Base-by-base conservation (phyloP, 1,284 basidiomycete genomes). In the Ustilago xerochloae region DNA sequence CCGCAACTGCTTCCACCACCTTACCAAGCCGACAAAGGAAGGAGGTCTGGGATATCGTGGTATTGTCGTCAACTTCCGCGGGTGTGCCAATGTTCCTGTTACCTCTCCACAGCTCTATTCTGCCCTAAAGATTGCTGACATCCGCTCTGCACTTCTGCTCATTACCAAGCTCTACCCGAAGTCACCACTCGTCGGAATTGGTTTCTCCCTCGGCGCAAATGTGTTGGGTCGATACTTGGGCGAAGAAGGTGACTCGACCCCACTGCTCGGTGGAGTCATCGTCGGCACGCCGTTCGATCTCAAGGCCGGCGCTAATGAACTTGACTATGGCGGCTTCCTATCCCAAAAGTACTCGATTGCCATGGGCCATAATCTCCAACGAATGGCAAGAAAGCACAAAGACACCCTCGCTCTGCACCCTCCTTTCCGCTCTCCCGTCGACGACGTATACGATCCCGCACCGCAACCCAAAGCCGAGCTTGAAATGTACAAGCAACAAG, bases 121-220 rank as follows among this genome's bases (percentile, higher is more conserved):
- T 52, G 94, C 83, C 16, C 71, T 80, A 56, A 87, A 93, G 75
- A 95, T 93, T 12, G 90, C 93, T 70, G 95, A 98, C 85, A 87
- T 95, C 33, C 90, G 93, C 46, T 90, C 90, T 57, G 92, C 93
- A 1, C 85, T 95, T 45, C 88, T 92, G 81, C 92, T 92, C 85
- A 89, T 98, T 53, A 87, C 90, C 6, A 85, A 89, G 63, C 85
- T 87, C 63, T 95, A 91, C 79, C 94, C 97, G 2, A 85, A 88
- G 22, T 93, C 94, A 0, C 91, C 91, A 7, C 86, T 98, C 38
- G 86, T 95, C 32, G 96, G 93, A 12, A 86, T 97, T 28, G 94
- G 94, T 6, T 99, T 97, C 86, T 97, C 93, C 3, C 89, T 99
- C 47, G 97, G 96, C 52, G 93, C 94, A 36, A 93, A 93, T 80